These are phyloP conservation scores for Coemansia aciculifera DNA, from an alignment of 192 early-diverging fungal genomes.

Conservation along the genomic window DNA sequence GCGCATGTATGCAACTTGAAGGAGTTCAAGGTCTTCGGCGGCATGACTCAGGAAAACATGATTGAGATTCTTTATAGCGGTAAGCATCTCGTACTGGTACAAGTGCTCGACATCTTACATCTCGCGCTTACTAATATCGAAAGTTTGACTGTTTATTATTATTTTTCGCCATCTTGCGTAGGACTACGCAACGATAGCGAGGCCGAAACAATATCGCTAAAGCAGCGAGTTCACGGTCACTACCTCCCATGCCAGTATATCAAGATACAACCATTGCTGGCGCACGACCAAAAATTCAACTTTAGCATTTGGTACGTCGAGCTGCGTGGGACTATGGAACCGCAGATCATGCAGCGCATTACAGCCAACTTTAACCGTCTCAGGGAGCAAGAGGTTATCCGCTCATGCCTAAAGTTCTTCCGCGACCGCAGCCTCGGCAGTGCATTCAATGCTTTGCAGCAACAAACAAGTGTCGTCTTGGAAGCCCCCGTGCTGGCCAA, in stretches of 20 bases:
- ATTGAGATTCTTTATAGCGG: slow-evolving; percentile 78
- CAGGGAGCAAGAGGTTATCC: slow-evolving; percentile 75
- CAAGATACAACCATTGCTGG: slow-evolving; percentile 88
- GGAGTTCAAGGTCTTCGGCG: slow-evolving; percentile 95
- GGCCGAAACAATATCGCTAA: slow-evolving; percentile 84
- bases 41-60: slow-evolving; percentile 81
- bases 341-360: slow-evolving; percentile 62
- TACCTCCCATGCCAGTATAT: slow-evolving; percentile 89
- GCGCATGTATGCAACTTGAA: slow-evolving; percentile 94
- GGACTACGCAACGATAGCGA: slow-evolving; percentile 70
- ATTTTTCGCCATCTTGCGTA: slow-evolving; percentile 26
- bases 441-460: slow-evolving; percentile 69
- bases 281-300: slow-evolving; percentile 92
- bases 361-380: slow-evolving; percentile 51
- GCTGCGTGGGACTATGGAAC: slow-evolving; percentile 73
- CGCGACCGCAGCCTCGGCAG: slow-evolving; percentile 75
- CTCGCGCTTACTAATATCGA: background rate
- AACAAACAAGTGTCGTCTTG: slow-evolving; percentile 61
- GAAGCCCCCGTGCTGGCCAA: slow-evolving; percentile 83
- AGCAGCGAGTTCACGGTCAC: slow-evolving; percentile 70
- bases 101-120: slow-evolving; percentile 19
- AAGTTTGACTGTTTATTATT: background rate
- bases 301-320: slow-evolving; percentile 96
- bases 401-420: slow-evolving; percentile 89
- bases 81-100: slow-evolving; percentile 7